Percentiles rank a stretch among this genome's conserved stretches.
Evolutionary conservation across 1,139 yeast species (phyloP).

Genomic region (Nematodospora anomalae): DNA sequence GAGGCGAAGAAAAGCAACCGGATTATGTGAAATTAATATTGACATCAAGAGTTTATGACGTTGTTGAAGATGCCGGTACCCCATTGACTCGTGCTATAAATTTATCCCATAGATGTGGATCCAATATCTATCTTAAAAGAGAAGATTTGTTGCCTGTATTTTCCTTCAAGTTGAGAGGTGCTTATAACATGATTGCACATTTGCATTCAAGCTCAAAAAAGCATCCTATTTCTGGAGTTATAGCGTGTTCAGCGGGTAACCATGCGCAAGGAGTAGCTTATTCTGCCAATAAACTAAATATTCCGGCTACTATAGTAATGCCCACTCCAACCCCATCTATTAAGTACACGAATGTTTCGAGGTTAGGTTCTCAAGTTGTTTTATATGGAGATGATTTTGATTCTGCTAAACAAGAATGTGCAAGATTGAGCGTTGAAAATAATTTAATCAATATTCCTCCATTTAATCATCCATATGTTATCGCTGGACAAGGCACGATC

Average conservation of each 20-base stretch:
- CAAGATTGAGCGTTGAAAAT: conserved; percentile 62
- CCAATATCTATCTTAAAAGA: conserved; percentile 77
- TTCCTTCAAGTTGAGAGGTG: conserved; percentile 95
- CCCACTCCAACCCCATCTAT: conserved; percentile 96
- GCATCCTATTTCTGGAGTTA: conserved; percentile 79
- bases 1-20: conserved; percentile 54
- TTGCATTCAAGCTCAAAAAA: conserved; percentile 52
- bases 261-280: conserved; percentile 99
- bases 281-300: conserved; percentile 78
- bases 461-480: conserved; percentile 94
- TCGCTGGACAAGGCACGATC: conserved; percentile 99
- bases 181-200: conserved; percentile 94
- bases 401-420: conserved; percentile 86
- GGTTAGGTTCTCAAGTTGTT: conserved; percentile 93
- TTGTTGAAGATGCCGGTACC: conserved; percentile 73
- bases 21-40: conserved; percentile 87
- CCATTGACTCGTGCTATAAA: conserved; percentile 79
- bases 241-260: conserved; percentile 98
- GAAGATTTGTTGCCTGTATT: conserved; percentile 95
- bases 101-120: conserved; percentile 68
- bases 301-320: conserved; percentile 97
- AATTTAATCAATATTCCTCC: conserved; percentile 92
- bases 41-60: conserved; percentile 93
- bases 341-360: conserved; percentile 83
- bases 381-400: conserved; percentile 93